Conservation (phyloP, 2,329 filamentous ascomycete species). For the Fusarium sp. region DNA sequence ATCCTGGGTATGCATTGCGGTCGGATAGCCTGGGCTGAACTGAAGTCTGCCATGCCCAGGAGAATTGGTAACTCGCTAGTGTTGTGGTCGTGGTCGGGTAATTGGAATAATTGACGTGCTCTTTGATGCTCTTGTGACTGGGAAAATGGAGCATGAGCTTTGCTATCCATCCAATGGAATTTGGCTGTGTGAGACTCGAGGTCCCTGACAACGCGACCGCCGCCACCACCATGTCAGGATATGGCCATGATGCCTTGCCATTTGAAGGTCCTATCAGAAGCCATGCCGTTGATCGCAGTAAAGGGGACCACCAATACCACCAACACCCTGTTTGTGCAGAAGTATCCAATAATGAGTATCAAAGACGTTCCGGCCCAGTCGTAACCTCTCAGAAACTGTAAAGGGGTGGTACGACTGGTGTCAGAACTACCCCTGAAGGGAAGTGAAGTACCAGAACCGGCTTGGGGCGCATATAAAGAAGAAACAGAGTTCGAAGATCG, state of each 20-base stretch:
- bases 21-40: too few species aligned
- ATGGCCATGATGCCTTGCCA: not conserved
- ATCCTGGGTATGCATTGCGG: too few species aligned
- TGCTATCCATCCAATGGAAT: not conserved
- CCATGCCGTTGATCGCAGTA: too few species aligned
- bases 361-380: not conserved
- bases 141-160: too few species aligned
- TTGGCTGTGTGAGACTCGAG: not conserved
- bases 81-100: not conserved
- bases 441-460: not conserved
- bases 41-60: not conserved
- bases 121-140: not conserved
- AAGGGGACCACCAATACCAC: too few species aligned
- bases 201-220: too few species aligned
- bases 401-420: not conserved
- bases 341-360: too few species aligned
- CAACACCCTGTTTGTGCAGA: too few species aligned
- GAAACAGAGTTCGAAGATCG: constrained; percentile 15
- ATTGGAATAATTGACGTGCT: not conserved
- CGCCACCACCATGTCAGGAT: not conserved
- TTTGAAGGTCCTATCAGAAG: not conserved
- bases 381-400: not conserved
- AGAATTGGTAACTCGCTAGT: too few species aligned
- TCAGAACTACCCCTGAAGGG: not conserved
- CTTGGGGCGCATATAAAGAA: constrained; percentile 24